phyloP scores from a whole-genome alignment of 495 filamentous ascomycete species.

The Annulohypoxylon nitens region DNA sequence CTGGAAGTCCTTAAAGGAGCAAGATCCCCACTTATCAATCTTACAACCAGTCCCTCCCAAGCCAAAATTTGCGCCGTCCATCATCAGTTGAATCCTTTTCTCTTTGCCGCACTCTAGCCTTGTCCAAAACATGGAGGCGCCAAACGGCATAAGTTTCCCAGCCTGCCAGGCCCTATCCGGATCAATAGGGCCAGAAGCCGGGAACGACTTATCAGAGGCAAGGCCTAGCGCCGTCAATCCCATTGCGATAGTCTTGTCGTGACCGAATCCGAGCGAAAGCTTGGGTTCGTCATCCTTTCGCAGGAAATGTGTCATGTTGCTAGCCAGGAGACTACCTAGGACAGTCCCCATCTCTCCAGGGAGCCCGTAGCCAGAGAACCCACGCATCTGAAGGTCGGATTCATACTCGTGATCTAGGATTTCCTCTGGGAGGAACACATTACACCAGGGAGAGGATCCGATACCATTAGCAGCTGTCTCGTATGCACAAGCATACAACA shows the following conservation, averaged over 20 bases:
- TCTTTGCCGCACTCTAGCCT: constrained; percentile 20
- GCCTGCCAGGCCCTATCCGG: constrained; percentile 33
- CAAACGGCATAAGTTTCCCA: constrained; percentile 36
- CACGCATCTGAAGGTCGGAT: constrained; percentile 36
- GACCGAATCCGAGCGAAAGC: constrained; percentile 34
- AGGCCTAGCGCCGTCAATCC: constrained; percentile 38
- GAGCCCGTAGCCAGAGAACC: constrained; percentile 31
- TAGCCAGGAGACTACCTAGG: constrained; percentile 28
- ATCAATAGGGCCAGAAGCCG: constrained; percentile 19
- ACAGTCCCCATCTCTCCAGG: constrained; percentile 35
- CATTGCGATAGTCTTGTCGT: constrained; percentile 39
- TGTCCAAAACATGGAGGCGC: constrained; percentile 36
- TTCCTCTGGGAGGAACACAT: constrained; percentile 29
- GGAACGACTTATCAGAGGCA: constrained; percentile 29
- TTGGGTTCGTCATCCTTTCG: constrained; percentile 9
- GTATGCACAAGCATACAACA: constrained; percentile 42
- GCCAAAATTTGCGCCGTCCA: constrained; percentile 38
- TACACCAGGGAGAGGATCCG: constrained; percentile 38
- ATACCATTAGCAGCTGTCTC: constrained; percentile 27
- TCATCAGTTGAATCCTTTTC: constrained; percentile 28
- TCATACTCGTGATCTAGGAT: constrained; percentile 36
- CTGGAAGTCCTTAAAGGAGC: constrained; percentile 29
- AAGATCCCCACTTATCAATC: constrained; percentile 36
- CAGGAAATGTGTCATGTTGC: constrained; percentile 33
- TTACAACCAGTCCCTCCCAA: constrained; percentile 27